Conservation (phyloP, 1,284 basidiomycete genomes). For the Ustilago curta region DNA sequence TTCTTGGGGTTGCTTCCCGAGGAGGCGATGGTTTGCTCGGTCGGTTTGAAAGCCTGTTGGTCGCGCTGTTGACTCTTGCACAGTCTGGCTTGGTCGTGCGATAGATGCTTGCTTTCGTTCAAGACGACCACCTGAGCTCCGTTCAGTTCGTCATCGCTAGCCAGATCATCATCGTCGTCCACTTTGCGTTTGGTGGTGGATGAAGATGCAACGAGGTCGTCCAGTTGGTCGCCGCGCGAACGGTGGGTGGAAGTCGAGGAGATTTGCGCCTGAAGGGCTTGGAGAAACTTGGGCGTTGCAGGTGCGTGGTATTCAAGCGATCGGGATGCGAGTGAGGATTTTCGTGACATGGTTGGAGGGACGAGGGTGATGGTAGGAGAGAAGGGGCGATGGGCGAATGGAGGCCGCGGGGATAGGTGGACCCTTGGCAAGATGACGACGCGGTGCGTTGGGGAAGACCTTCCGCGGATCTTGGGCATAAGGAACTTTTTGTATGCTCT, state of each 20-base stretch:
- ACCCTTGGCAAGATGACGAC: neutral
- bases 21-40: constrained; percentile 8
- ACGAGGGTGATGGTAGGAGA: neutral
- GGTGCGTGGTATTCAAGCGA: constrained; percentile 39
- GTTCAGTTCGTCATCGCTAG: constrained; percentile 46
- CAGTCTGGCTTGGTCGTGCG: constrained; percentile 36
- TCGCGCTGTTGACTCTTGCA: constrained; percentile 1
- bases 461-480: no score
- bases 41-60: neutral
- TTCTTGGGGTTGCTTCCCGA: no score
- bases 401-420: neutral
- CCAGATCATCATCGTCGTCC: neutral
- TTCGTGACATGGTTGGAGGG: constrained; percentile 24
- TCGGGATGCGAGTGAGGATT: constrained; percentile 22
- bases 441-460: no score
- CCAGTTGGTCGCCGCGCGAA: constrained; percentile 15
- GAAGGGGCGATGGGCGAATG: neutral
- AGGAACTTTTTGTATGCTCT: no score
- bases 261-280: constrained; percentile 42
- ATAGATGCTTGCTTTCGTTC: constrained; percentile 58
- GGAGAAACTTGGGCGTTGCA: constrained; percentile 30
- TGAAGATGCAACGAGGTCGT: constrained; percentile 18
- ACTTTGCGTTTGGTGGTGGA: constrained; percentile 14
- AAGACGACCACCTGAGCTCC: constrained; percentile 61
- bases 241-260: neutral